Conservation (phyloP, 768 basidiomycete genomes). For the Cyclocybe aegerita region DNA sequence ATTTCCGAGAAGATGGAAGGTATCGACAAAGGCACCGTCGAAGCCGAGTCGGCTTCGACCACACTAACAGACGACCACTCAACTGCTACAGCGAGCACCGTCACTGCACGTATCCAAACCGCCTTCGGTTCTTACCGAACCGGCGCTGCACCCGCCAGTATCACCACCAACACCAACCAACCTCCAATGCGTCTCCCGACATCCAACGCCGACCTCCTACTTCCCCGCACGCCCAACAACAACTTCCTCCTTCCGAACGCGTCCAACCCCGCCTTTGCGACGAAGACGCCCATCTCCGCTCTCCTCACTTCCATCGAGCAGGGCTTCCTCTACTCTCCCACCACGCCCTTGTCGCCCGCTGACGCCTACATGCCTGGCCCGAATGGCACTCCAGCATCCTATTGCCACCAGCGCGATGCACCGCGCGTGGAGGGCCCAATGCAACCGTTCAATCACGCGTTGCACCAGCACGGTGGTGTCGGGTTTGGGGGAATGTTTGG, state of each 20-base stretch:
- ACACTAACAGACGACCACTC: no score
- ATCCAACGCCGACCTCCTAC: slow-evolving; percentile 4
- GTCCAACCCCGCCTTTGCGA: slow-evolving; percentile 1
- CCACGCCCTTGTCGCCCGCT: slow-evolving; percentile 56
- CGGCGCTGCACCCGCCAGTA: no score
- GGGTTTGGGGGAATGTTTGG: slow-evolving; percentile 5
- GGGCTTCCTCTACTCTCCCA: slow-evolving; percentile 67
- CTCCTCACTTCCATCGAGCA: slow-evolving; percentile 63
- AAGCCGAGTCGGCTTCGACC: no score
- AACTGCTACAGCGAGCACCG: no score
- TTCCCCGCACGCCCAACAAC: slow-evolving; percentile 9
- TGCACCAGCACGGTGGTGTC: slow-evolving; percentile 18
- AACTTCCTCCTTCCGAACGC: background rate
- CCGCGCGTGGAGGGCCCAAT: slow-evolving; percentile 19
- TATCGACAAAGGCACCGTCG: no score
- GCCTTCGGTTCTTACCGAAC: no score
- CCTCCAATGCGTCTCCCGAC: slow-evolving; percentile 1
- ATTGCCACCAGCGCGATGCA: slow-evolving; percentile 20
- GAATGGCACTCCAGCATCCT: slow-evolving; percentile 16
- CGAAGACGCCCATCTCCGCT: slow-evolving; percentile 65
- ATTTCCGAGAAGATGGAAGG: no score
- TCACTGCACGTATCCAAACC: no score
- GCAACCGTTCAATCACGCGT: slow-evolving; percentile 26
- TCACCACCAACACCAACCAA: background rate
- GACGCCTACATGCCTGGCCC: slow-evolving; percentile 21